Percentiles rank a stretch among this genome's conserved stretches.
These are phyloP conservation scores for Apophysomyces elegans DNA, from an alignment of 371 early-diverging fungal species.

Conservation along the genomic window DNA sequence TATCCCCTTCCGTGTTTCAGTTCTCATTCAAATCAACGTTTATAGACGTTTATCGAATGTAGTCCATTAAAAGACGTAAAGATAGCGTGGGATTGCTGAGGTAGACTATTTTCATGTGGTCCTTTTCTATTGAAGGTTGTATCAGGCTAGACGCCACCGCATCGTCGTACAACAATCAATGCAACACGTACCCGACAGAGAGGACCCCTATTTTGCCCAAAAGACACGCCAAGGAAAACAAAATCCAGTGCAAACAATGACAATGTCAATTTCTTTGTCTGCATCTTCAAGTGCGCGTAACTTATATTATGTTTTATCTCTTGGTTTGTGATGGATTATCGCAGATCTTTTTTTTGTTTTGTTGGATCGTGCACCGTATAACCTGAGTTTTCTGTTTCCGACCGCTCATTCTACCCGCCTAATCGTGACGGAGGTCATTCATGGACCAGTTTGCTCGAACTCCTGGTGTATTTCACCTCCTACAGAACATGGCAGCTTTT, in stretches of 20 bases:
- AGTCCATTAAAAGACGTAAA: neutral
- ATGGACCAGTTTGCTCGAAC: neutral
- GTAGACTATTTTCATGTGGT: neutral
- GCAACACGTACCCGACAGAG: slow-evolving; percentile 6
- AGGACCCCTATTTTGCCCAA: neutral
- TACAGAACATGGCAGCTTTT: slow-evolving; percentile 4
- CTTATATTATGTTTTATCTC: neutral
- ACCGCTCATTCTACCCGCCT: neutral
- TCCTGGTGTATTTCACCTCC: neutral
- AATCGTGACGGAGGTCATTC: slow-evolving; percentile 2
- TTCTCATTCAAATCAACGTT: slow-evolving; percentile 20
- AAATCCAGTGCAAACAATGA: neutral
- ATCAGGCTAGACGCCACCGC: slow-evolving; percentile 2
- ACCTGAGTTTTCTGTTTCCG: neutral
- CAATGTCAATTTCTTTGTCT: neutral
- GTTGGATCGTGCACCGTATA: slow-evolving; percentile 7
- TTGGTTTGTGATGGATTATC: neutral
- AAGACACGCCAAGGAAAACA: neutral
- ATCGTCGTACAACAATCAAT: slow-evolving; percentile 11
- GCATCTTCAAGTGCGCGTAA: neutral
- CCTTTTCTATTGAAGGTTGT: slow-evolving; percentile 4
- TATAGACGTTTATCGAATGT: neutral
- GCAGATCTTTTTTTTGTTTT: neutral
- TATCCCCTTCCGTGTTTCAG: slow-evolving; percentile 20
- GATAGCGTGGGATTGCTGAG: neutral